phyloP scores from a whole-genome alignment of 768 basidiomycete genomes.

The Boletus huronensis region DNA sequence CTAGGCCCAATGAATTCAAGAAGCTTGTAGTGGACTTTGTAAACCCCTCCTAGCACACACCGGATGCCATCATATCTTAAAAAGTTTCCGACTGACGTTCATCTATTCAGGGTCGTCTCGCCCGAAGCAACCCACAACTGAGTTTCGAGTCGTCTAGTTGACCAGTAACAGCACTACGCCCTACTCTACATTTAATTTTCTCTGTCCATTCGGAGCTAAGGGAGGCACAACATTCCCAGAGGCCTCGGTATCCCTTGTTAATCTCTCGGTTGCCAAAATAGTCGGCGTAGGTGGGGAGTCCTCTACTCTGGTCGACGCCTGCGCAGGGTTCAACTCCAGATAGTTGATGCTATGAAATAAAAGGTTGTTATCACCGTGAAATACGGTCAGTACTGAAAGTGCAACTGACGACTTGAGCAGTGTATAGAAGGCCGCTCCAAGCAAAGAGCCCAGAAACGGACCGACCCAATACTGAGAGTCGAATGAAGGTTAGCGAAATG shows the following conservation, averaged over 20 bases:
- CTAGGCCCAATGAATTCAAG: slow-evolving; percentile 56
- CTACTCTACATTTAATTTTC: not conserved
- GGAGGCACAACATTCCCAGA: not conserved
- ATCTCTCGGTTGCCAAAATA: slow-evolving; percentile 9
- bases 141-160: not conserved
- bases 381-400: not conserved
- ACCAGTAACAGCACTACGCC: not conserved
- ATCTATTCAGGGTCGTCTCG: not conserved
- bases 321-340: slow-evolving; percentile 28
- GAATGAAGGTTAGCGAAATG: slow-evolving; percentile 4
- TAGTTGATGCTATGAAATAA: slow-evolving; percentile 23
- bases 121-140: not conserved
- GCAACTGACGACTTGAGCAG: slow-evolving; percentile 48
- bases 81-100: not conserved
- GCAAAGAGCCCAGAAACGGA: slow-evolving; percentile 60
- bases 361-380: slow-evolving; percentile 1
- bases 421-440: slow-evolving; percentile 55
- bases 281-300: slow-evolving; percentile 24
- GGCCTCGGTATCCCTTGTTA: slow-evolving; percentile 4
- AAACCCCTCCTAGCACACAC: slow-evolving; percentile 11
- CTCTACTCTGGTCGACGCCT: slow-evolving; percentile 27
- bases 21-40: slow-evolving; percentile 33
- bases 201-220: not conserved
- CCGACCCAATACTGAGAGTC: slow-evolving; percentile 63
- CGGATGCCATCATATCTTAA: not conserved